Evolutionary conservation across 2,329 filamentous ascomycete genomes (phyloP), one percentile per base, ranked within the genome.

Genomic region (Escovopsis sp.): DNA sequence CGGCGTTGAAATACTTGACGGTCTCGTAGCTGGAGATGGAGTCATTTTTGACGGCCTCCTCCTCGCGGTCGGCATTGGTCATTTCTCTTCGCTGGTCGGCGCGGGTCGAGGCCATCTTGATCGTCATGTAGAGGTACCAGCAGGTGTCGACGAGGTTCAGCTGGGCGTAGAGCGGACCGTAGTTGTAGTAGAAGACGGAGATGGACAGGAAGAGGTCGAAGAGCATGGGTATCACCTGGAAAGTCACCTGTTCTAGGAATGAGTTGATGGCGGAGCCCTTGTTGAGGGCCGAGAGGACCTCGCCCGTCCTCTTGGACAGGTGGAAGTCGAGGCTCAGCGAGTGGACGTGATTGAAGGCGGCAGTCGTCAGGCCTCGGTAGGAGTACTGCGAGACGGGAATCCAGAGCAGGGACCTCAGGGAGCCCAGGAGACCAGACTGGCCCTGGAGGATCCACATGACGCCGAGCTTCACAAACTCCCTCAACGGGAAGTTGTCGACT

Each of bases 21-120:
- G 84, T 89, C 65, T 98, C 91, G 60, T 96, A 98, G n/a, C 87
- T 94, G 48, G 91, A 87, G 68, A 98, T 91, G 0, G 91, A 96
- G 60, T 98, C 91, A 58, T 95, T 96, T 64, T 96, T 96, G 52
- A 96, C 87, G 6, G 91, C 91, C 61, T 95, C 89, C 63, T 95
- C 87, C 63, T 95, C 87, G 48, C 91, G 76, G 51, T 91, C 87
- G 12, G 87, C 85, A 58, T 95, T 96, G 40, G 89, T 89, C 82
- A 95, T 95, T 55, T 89, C 77, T 47, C 91, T 77, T 53, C 91
- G 79, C 54, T 94, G 85, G 54, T 94, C 85, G 6, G 88, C 85
- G 53, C 91, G 76, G 67, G 87, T 94, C 47, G 89, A 83, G 12
- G 91, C 89, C 82, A 98, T 87, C 49, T 88, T 85, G 53, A 98